These are phyloP conservation scores for Ramularia endophylla DNA, from an alignment of 2,329 filamentous ascomycete genomes.

Conservation along the genomic window DNA sequence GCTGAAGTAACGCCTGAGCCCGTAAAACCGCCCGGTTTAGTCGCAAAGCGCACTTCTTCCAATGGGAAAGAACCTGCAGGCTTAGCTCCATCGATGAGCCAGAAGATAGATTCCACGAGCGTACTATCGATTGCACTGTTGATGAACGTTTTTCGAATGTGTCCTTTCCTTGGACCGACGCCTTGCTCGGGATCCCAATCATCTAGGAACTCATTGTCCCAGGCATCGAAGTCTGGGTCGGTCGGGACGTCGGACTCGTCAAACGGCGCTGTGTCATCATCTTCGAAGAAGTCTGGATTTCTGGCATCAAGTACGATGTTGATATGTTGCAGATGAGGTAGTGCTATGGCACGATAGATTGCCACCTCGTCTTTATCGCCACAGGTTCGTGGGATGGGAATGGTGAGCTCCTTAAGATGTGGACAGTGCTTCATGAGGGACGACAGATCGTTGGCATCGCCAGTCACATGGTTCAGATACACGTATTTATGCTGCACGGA, in stretches of 20 bases:
- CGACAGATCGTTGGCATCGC: background rate
- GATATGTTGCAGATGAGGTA: background rate
- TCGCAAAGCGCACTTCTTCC: background rate
- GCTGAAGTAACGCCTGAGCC: background rate
- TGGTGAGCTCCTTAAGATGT: background rate
- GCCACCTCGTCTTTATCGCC: background rate
- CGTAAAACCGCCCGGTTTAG: background rate
- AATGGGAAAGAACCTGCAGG: background rate
- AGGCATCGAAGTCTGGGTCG: background rate
- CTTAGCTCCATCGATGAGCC: background rate
- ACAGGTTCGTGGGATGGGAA: constrained; percentile 1
- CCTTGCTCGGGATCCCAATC: constrained; percentile 1
- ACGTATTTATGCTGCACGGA: too few relatives aligned
- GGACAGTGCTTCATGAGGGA: background rate
- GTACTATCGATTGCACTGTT: constrained; percentile 1
- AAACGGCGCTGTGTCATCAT: background rate
- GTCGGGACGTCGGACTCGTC: background rate
- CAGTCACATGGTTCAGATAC: background rate
- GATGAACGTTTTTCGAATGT: constrained; percentile 1
- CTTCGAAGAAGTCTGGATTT: background rate
- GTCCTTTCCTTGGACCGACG: background rate
- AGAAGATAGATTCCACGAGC: background rate
- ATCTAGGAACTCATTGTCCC: constrained; percentile 2
- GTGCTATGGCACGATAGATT: background rate
- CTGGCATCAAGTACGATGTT: constrained; percentile 1